Evolutionary conservation across 305 asterid genomes (phyloP), one percentile per base, ranked within the genome.

Genomic region (Salvia sclarea): DNA sequence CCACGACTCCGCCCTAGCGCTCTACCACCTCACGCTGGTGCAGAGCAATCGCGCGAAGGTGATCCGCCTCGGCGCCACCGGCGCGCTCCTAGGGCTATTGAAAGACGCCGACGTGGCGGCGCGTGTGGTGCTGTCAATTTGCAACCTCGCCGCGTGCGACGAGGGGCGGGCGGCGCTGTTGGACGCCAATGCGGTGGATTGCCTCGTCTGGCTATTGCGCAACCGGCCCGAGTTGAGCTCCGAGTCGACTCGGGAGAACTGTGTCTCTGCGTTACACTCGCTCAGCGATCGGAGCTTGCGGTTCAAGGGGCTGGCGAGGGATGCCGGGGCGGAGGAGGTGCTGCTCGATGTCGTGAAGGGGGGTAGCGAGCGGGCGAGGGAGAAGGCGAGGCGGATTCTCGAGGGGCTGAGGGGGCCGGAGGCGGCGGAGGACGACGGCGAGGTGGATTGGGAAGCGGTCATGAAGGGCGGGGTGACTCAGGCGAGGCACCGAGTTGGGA

Each of bases 111-210:
- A 71, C 37, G 79, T 84, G 86, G 88, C 87, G 55, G 81, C 78
- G 56, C 80, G 86, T 56, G 91, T 88, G 61, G 71, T 88, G 33
- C 79, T 91, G 62, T 88, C 85, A 31, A 80, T 91, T 11, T 88
- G 96, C 77, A 91, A 91, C 72, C 71, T 91, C 74, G 96, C 97
- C 7, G 79, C 79, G 33, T 80, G 84, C 55, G 75, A 78, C 16
- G 90, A 88, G 73, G 96, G 97, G 8, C 80, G 85, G 66, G 76
- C 88, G 48, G 95, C 90, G 52, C 56, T 91, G 80, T 57, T 88
- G 68, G 97, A 86, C 58, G 85, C 82, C 9, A 70, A 77, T 22
- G 96, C 83, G 21, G 91, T 91, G 64, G 84, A 74, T 12, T 58
- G 80, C 64, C 31, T 91, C 69, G 82, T 86, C 40, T 78, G 67